Evolutionary conservation across 2,329 filamentous ascomycete species (phyloP).

Genomic region (Botrytis deweyae): DNA sequence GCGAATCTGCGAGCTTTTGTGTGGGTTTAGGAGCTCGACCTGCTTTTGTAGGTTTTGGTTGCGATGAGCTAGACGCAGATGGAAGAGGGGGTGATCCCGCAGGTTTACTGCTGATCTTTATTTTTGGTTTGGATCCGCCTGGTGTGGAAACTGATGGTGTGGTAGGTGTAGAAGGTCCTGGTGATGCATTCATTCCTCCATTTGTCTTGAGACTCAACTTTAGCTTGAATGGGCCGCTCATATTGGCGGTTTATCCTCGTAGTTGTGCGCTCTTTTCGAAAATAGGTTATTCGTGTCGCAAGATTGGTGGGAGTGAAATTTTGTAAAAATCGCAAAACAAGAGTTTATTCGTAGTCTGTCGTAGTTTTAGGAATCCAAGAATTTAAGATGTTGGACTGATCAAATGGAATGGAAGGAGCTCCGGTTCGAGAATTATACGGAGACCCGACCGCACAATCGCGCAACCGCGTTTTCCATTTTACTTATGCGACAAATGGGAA

Average conservation of each 20-base stretch:
- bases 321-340: neutral
- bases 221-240: slow-evolving; percentile 30
- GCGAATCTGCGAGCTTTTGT: slow-evolving; percentile 55
- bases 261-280: neutral
- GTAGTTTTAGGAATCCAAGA: neutral
- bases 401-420: neutral
- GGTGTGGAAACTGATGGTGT: slow-evolving; percentile 29
- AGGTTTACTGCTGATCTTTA: slow-evolving; percentile 36
- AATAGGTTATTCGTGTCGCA: neutral
- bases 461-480: slow-evolving; percentile 19
- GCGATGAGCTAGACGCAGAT: slow-evolving; percentile 26
- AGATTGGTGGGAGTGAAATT: neutral
- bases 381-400: neutral
- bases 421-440: slow-evolving; percentile 25
- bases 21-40: slow-evolving; percentile 60
- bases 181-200: slow-evolving; percentile 15
- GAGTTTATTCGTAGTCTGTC: neutral
- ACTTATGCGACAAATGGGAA: neutral
- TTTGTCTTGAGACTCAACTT: slow-evolving; percentile 24
- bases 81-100: slow-evolving; percentile 28
- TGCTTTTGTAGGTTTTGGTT: slow-evolving; percentile 55
- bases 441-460: slow-evolving; percentile 5
- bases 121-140: slow-evolving; percentile 35
- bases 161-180: slow-evolving; percentile 22
- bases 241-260: slow-evolving; percentile 22